phyloP scores from a whole-genome alignment of 2,329 filamentous ascomycete genomes.

The Colletotrichum truncatum region DNA sequence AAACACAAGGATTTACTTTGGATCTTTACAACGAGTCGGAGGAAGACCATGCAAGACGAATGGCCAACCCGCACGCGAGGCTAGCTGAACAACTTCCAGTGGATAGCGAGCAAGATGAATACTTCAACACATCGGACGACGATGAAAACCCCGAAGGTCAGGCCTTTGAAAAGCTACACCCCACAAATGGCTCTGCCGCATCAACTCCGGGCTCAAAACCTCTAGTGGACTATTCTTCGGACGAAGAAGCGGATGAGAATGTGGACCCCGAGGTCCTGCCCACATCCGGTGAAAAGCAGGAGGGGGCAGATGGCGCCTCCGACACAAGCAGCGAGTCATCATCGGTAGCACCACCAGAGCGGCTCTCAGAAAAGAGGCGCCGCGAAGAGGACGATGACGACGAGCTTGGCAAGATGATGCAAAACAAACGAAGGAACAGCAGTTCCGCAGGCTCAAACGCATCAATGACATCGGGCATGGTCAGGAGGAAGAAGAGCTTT shows the following conservation, averaged over 20 bases:
- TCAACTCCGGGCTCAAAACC: conserved; percentile 71
- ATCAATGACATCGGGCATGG: conserved; percentile 46
- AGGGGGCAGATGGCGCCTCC: conserved; percentile 31
- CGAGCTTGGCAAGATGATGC: conserved; percentile 84
- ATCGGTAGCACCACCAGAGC: conserved; percentile 70
- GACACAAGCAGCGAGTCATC: conserved; percentile 33
- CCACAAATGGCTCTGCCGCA: conserved; percentile 64
- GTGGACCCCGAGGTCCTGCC: conserved; percentile 64
- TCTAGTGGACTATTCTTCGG: conserved; percentile 91
- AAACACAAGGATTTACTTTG: conserved; percentile 74
- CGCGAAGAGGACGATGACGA: conserved; percentile 95
- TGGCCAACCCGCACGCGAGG: conserved; percentile 57
- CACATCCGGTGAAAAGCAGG: conserved; percentile 32
- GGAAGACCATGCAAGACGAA: conserved; percentile 60
- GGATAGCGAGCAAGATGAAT: conserved; percentile 88
- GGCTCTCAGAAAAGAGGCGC: conserved; percentile 87
- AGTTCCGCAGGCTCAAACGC: conserved; percentile 56
- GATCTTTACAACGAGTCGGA: conserved; percentile 81
- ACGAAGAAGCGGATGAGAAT: conserved; percentile 74
- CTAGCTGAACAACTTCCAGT: conserved; percentile 77
- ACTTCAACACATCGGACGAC: conserved; percentile 88
- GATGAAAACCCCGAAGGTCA: conserved; percentile 47
- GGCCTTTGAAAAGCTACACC: conserved; percentile 41
- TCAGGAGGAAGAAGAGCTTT: conserved; percentile 57
- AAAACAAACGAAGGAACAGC: conserved; percentile 70